Base-by-base conservation (phyloP, 2,329 filamentous ascomycete species). In the Emergomyces orientalis region DNA sequence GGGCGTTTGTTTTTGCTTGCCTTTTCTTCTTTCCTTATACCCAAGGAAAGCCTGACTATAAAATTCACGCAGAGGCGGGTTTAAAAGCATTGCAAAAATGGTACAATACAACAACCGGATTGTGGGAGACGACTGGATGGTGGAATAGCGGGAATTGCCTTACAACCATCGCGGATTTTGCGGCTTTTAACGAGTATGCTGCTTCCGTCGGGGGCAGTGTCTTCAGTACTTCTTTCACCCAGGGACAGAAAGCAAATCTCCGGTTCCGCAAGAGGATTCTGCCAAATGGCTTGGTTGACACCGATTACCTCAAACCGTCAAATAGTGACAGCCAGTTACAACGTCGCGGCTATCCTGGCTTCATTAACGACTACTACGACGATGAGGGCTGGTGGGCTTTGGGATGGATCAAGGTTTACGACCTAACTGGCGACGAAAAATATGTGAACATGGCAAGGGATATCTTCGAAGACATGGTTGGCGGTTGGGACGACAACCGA, bases 131-230 rank as follows among this genome's bases (percentile, higher is more conserved):
- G 17, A 59, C 82, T 8, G 81, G 81, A n/a, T 91, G 88, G 88
- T 91, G 88, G 88, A 89, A 90, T 70, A 82, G 82, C 61, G 88
- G 83, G 54, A 90, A 89, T 70, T 80, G 81, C 63, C 76, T 90
- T 64, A 88, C 86, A 0, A 81, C 80, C 2, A 73, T 90, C 22
- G 82, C 80, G 60, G 84, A 89, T 62, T 73, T 84, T 30, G 77
- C 77, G 8, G 71, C 72, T 1, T 57, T 75, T 34, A 74, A 77
- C 62, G 68, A 67, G 54, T 73, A 66, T 22, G 73, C 73, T 61
- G 68, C 68, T n/a, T 64, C 68, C 0, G 69, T 73, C 0, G 78
- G 75, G 2, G 69, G 65, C 13, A 67, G 71, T 14, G 71, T 81
- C 3, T 80, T 82, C 62, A 71, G 73, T 19, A 81, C 78, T 59